Percentiles rank a stretch among this genome's conserved stretches.
Conservation (phyloP, 768 basidiomycete genomes). For the Mycena filopes region DNA sequence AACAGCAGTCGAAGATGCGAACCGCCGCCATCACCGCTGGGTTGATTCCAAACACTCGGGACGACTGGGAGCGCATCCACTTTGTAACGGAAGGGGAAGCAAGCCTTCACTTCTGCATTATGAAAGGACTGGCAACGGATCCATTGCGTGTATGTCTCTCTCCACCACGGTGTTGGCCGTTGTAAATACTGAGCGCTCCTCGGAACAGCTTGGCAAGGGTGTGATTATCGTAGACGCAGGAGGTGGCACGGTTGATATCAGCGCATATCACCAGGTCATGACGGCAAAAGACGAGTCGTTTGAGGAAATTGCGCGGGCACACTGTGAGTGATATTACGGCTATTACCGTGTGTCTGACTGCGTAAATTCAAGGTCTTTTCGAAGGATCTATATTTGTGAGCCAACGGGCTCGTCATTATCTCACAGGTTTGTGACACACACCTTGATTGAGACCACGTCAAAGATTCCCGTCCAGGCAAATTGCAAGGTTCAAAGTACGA, state of each 20-base stretch:
- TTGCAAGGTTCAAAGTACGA: constrained; percentile 52
- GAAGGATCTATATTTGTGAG: constrained; percentile 66
- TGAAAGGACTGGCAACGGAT: constrained; percentile 55
- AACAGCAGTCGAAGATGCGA: constrained; percentile 67
- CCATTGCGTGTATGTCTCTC: constrained; percentile 41
- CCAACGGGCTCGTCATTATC: constrained; percentile 50
- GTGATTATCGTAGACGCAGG: constrained; percentile 71
- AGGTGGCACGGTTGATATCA: constrained; percentile 71
- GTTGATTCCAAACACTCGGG: constrained; percentile 53
- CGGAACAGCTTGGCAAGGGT: constrained; percentile 42
- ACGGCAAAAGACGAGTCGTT: constrained; percentile 42
- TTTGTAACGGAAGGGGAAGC: constrained; percentile 77
- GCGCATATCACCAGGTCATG: constrained; percentile 58
- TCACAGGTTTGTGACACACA: constrained; percentile 45
- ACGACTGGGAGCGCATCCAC: constrained; percentile 55
- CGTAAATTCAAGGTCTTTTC: constrained; percentile 49
- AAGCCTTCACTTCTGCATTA: constrained; percentile 66
- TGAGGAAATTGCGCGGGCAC: constrained; percentile 59
- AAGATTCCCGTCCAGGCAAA: constrained; percentile 39
- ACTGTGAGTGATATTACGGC: constrained; percentile 45
- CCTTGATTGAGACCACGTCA: no score
- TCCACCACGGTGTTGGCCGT: neutral
- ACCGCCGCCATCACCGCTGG: constrained; percentile 62
- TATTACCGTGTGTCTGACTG: neutral
- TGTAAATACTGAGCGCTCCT: neutral